These are phyloP conservation scores for Barbarea vulgaris DNA, from an alignment of 345 rosid species.

Conservation along the genomic window DNA sequence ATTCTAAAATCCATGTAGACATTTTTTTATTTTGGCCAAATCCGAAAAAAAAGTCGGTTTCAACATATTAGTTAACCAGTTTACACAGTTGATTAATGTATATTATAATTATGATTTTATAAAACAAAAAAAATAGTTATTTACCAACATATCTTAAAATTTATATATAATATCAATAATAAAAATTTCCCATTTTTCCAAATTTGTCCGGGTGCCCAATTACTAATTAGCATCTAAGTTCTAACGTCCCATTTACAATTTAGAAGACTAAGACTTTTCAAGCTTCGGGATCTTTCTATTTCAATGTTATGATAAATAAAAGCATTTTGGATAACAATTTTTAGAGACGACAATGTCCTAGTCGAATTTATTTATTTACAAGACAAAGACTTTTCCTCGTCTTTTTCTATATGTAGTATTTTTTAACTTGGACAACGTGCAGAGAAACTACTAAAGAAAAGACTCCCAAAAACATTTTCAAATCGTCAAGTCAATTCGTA, in stretches of 20 bases:
- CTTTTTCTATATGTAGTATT: background rate
- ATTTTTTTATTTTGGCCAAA: background rate
- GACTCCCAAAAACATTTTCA: background rate
- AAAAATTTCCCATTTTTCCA: too few relatives aligned
- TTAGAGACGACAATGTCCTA: too few relatives aligned
- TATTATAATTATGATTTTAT: too few relatives aligned
- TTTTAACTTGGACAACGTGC: background rate
- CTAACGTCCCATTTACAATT: background rate
- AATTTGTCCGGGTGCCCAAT: background rate
- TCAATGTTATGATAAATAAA: background rate
- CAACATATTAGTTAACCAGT: background rate
- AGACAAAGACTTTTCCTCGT: background rate
- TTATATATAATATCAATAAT: background rate
- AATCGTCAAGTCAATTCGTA: too few relatives aligned
- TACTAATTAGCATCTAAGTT: too few relatives aligned
- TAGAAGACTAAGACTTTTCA: background rate
- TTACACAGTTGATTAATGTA: background rate
- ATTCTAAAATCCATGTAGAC: background rate
- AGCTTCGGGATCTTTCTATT: background rate
- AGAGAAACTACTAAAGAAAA: background rate
- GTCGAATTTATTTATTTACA: background rate
- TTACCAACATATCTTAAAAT: background rate
- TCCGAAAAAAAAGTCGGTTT: background rate
- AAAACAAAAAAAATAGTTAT: too few relatives aligned
- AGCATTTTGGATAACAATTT: too few relatives aligned